A percentile compares a stretch with the other conserved stretches of the same genome.
Evolutionary conservation across 192 early-diverging fungal genomes (phyloP).

Genomic region (Coemansia sp.): DNA sequence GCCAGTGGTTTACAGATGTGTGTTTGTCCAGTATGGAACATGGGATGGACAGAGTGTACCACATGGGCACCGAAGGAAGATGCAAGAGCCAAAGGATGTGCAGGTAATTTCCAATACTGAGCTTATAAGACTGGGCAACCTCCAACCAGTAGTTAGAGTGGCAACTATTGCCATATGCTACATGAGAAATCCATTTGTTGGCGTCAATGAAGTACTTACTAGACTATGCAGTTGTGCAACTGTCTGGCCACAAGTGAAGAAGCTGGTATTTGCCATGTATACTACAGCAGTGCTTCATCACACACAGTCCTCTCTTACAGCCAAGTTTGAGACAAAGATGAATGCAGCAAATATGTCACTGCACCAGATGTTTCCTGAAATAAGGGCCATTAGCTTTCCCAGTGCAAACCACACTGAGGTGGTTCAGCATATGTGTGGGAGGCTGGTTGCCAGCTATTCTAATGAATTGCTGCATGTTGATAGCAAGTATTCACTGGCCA

Average conservation of each 20-base stretch:
- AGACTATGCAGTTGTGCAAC: not conserved
- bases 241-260: not conserved
- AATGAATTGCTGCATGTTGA: not conserved
- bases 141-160: not conserved
- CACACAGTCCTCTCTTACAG: not conserved
- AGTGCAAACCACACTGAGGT: not conserved
- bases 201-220: not conserved
- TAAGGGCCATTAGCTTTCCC: not conserved
- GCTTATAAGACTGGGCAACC: not conserved
- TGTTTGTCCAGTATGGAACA: not conserved
- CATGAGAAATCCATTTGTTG: not conserved
- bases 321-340: not conserved
- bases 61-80: not conserved
- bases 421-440: not conserved
- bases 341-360: not conserved
- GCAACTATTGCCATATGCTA: not conserved
- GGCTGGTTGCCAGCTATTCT: not conserved
- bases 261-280: not conserved
- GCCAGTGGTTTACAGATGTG: not conserved
- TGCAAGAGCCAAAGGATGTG: not conserved
- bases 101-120: not conserved
- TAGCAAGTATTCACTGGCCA: too few relatives aligned
- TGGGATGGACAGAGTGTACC: not conserved
- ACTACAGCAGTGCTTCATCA: not conserved
- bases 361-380: not conserved